Conservation (phyloP, 2,329 filamentous ascomycete genomes). For the Exophiala spinifera region DNA sequence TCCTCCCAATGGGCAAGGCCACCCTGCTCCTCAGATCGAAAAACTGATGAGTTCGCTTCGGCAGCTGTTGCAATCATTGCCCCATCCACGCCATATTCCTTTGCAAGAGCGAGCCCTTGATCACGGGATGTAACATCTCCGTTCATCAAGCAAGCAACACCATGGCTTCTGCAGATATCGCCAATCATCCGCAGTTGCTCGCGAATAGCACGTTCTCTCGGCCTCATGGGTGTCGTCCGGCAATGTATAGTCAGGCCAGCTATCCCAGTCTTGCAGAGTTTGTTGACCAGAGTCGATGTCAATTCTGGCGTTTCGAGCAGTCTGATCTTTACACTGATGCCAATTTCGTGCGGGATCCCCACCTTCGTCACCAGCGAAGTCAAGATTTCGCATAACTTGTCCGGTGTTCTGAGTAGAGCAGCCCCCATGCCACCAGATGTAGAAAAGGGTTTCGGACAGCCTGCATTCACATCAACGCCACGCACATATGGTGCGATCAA, state of each 20-base stretch:
- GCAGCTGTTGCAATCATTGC: constrained; percentile 96
- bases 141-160: constrained; percentile 93
- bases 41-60: constrained; percentile 87
- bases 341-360: constrained; percentile 73
- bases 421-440: constrained; percentile 94
- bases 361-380: constrained; percentile 77
- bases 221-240: constrained; percentile 92
- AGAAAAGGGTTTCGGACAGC: constrained; percentile 97
- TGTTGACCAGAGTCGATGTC: constrained; percentile 73
- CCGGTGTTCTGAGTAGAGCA: constrained; percentile 79
- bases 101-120: constrained; percentile 66
- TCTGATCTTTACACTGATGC: constrained; percentile 95
- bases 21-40: constrained; percentile 66
- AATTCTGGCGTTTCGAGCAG: constrained; percentile 72
- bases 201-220: constrained; percentile 80
- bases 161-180: constrained; percentile 73
- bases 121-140: constrained; percentile 79
- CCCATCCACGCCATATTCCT: constrained; percentile 82
- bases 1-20: constrained; percentile 72
- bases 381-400: constrained; percentile 78
- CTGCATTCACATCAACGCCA: constrained; percentile 95
- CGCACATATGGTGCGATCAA: constrained; percentile 83
- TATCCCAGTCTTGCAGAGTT: constrained; percentile 82
- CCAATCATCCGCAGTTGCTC: constrained; percentile 82
- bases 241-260: constrained; percentile 91